phyloP scores from a whole-genome alignment of 352 stramenopile genomes.

The Aphanomyces astaci region DNA sequence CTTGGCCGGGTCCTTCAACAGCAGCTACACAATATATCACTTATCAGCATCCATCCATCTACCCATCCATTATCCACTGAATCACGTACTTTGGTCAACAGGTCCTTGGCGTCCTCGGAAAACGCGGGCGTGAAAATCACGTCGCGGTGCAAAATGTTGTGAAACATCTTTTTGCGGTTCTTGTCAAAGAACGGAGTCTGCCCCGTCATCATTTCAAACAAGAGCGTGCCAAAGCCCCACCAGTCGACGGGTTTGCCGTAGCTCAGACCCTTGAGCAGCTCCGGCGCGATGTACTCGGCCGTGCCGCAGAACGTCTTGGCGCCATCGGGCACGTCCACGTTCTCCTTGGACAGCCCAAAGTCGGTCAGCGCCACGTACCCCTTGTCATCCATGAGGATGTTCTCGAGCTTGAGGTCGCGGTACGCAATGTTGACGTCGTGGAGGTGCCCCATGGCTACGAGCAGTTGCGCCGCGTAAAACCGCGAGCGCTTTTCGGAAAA shows the following conservation, averaged over 20 bases:
- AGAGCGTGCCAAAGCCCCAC: slow-evolving; percentile 74
- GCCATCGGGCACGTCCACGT: no score
- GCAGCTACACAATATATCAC: slow-evolving; percentile 30
- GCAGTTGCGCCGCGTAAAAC: slow-evolving; percentile 83
- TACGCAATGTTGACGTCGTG: slow-evolving; percentile 87
- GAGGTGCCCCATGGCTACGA: slow-evolving; percentile 72
- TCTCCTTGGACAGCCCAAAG: slow-evolving; percentile 82
- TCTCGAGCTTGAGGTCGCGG: slow-evolving; percentile 84
- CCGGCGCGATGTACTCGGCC: slow-evolving; percentile 75
- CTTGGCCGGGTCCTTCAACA: slow-evolving; percentile 63
- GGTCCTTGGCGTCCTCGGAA: slow-evolving; percentile 58
- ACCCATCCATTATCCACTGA: no score
- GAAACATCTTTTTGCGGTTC: slow-evolving; percentile 79
- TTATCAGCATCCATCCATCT: no score
- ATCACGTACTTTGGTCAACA: no score
- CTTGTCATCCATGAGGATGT: slow-evolving; percentile 81
- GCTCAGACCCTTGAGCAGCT: slow-evolving; percentile 67
- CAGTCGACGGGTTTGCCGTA: slow-evolving; percentile 85
- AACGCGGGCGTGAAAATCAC: slow-evolving; percentile 44
- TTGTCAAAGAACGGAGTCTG: slow-evolving; percentile 80
- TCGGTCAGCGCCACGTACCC: slow-evolving; percentile 81
- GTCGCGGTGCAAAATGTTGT: slow-evolving; percentile 75
- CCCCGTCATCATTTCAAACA: slow-evolving; percentile 85
- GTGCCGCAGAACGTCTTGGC: slow-evolving; percentile 78
- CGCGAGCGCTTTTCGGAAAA: slow-evolving; percentile 58